phyloP scores from a whole-genome alignment of 345 rosid genomes.

The Conringia planisiliqua region DNA sequence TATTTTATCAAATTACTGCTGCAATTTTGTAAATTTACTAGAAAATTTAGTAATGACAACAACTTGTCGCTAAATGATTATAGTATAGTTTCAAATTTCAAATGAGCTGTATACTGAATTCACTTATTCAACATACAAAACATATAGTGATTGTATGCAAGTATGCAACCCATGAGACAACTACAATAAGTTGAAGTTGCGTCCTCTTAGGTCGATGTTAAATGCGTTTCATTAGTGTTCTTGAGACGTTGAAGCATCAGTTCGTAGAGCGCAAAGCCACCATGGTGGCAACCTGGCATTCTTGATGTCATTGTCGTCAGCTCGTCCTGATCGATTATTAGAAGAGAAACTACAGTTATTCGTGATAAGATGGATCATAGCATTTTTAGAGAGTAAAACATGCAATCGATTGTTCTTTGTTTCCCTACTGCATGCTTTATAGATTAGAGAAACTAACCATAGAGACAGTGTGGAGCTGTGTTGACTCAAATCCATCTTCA shows the following conservation, averaged over 20 bases:
- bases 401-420: background rate
- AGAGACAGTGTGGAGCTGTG: slow-evolving; percentile 66
- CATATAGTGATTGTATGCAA: background rate
- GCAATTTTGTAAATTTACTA: background rate
- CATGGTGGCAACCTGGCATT: slow-evolving; percentile 97
- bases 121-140: background rate
- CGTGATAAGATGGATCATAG: background rate
- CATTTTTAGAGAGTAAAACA: background rate
- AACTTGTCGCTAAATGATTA: background rate
- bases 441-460: slow-evolving; percentile 42
- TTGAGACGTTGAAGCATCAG: slow-evolving; percentile 50
- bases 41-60: background rate
- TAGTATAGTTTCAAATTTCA: background rate
- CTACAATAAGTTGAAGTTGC: background rate
- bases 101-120: background rate
- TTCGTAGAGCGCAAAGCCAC: slow-evolving; percentile 78
- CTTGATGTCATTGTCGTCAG: slow-evolving; percentile 56
- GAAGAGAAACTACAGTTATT: background rate
- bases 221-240: slow-evolving; percentile 11
- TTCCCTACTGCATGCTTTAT: background rate
- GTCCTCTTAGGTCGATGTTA: background rate
- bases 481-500: slow-evolving; percentile 89
- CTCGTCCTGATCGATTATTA: slow-evolving; percentile 42
- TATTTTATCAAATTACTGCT: background rate
- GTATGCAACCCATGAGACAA: background rate